Percentiles rank a stretch among this genome's conserved stretches.
phyloP scores from a whole-genome alignment of 2,329 filamentous ascomycete genomes.

The Kalmusia sp. region DNA sequence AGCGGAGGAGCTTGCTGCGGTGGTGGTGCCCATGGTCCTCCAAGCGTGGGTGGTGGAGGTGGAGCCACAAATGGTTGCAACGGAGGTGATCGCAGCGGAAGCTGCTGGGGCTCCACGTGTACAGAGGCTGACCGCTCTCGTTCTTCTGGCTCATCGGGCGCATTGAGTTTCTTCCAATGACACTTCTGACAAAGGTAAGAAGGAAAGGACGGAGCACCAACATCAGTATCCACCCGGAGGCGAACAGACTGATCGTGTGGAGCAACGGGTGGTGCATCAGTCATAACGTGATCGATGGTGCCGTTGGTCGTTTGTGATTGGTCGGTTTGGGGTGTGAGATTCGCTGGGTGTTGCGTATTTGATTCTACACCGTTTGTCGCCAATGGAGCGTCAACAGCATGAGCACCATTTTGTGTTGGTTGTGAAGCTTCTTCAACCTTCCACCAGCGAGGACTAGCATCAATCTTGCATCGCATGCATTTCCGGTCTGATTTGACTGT shows the following conservation, averaged over 20 bases:
- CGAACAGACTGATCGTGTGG: slow-evolving; percentile 20
- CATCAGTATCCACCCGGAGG: slow-evolving; percentile 33
- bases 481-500: slow-evolving; percentile 41
- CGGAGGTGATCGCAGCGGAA: slow-evolving; percentile 41
- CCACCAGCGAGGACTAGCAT: slow-evolving; percentile 72
- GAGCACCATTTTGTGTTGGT: slow-evolving; percentile 14
- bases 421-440: slow-evolving; percentile 32
- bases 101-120: slow-evolving; percentile 41
- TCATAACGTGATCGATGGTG: slow-evolving; percentile 34
- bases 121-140: slow-evolving; percentile 37
- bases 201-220: slow-evolving; percentile 16
- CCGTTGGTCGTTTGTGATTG: slow-evolving; percentile 30
- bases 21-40: slow-evolving; percentile 14
- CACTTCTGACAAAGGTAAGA: slow-evolving; percentile 57
- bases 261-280: slow-evolving; percentile 34
- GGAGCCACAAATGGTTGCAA: slow-evolving; percentile 32
- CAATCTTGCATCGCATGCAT: slow-evolving; percentile 60
- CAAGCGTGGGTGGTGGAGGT: slow-evolving; percentile 25
- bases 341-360: slow-evolving; percentile 17
- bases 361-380: slow-evolving; percentile 28
- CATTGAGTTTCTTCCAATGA: slow-evolving; percentile 54
- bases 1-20: slow-evolving; percentile 36
- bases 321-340: slow-evolving; percentile 24
- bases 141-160: slow-evolving; percentile 37
- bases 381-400: slow-evolving; percentile 28